Percentiles rank a stretch among this genome's conserved stretches.
Conservation (phyloP, 2,329 filamentous ascomycete species). For the Exophiala phaeomuriformis region DNA sequence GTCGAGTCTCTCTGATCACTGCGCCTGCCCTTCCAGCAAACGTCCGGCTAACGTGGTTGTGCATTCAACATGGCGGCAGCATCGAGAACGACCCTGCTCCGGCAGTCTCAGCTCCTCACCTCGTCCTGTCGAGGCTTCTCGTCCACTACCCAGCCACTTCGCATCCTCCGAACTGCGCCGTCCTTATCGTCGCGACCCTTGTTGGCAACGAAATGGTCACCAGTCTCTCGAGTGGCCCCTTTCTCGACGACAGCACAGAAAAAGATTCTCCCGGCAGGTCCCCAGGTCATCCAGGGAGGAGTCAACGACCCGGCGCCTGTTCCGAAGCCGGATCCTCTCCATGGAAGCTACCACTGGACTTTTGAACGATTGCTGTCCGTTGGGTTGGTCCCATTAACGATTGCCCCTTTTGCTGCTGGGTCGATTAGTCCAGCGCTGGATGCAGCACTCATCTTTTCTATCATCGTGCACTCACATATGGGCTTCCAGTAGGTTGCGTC, state of each 20-base stretch:
- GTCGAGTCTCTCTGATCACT: not conserved
- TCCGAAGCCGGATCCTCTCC: constrained; percentile 62
- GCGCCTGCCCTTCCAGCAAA: not conserved
- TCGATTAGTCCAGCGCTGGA: constrained; percentile 85
- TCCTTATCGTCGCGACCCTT: constrained; percentile 10
- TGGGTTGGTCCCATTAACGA: constrained; percentile 74
- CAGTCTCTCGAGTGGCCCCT: constrained; percentile 52
- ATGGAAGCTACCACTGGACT: constrained; percentile 98
- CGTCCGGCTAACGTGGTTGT: constrained; percentile 2
- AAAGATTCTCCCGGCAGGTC: constrained; percentile 71
- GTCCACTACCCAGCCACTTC: constrained; percentile 18
- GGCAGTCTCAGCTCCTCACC: constrained; percentile 19
- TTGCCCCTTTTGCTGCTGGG: constrained; percentile 86
- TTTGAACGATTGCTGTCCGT: constrained; percentile 78
- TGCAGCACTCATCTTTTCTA: constrained; percentile 70
- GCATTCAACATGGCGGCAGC: constrained; percentile 18
- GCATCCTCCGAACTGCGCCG: constrained; percentile 19
- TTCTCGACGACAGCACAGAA: constrained; percentile 79
- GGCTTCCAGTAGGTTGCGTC: constrained; percentile 65
- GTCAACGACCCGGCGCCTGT: constrained; percentile 82
- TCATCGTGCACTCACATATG: constrained; percentile 91
- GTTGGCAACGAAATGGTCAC: constrained; percentile 10
- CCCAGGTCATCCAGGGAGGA: constrained; percentile 67
- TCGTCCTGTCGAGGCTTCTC: constrained; percentile 15
- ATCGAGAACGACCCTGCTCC: constrained; percentile 20